phyloP scores from a whole-genome alignment of 2,329 filamentous ascomycete genomes.

The Diaporthe australafricana region DNA sequence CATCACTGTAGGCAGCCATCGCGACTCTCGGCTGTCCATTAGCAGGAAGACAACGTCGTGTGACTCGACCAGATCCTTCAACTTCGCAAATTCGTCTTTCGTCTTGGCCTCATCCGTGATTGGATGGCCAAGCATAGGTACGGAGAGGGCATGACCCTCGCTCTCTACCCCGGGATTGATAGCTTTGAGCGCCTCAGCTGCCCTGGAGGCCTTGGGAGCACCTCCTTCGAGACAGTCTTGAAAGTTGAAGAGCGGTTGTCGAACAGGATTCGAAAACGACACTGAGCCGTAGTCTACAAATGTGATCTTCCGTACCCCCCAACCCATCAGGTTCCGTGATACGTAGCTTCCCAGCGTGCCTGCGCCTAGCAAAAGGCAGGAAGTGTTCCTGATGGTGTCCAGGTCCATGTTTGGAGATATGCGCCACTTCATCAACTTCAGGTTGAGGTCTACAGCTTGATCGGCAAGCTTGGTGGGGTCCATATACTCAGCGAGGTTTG shows the following conservation, averaged over 20 bases:
- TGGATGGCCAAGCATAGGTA: conserved; percentile 96
- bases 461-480: conserved; percentile 89
- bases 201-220: conserved; percentile 82
- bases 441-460: conserved; percentile 93
- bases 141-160: conserved; percentile 82
- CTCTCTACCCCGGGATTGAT: conserved; percentile 94
- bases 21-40: conserved; percentile 94
- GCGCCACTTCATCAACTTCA: conserved; percentile 99
- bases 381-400: conserved; percentile 88
- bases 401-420: conserved; percentile 90
- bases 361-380: conserved; percentile 89
- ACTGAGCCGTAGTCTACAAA: conserved; percentile 95
- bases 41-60: conserved; percentile 97
- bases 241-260: conserved; percentile 92
- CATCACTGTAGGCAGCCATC: conserved; percentile 97
- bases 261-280: conserved; percentile 95
- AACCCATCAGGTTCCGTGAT: conserved; percentile 89
- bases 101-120: conserved; percentile 78
- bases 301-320: conserved; percentile 95
- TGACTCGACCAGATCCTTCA: conserved; percentile 80
- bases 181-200: conserved; percentile 81
- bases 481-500: conserved; percentile 92
- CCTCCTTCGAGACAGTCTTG: conserved; percentile 89
- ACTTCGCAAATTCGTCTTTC: conserved; percentile 78
- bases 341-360: conserved; percentile 96